A percentile compares a stretch with the other conserved stretches of the same genome.
These are phyloP conservation scores for Claviceps citrina DNA, from an alignment of 2,329 filamentous ascomycete species.

Conservation along the genomic window DNA sequence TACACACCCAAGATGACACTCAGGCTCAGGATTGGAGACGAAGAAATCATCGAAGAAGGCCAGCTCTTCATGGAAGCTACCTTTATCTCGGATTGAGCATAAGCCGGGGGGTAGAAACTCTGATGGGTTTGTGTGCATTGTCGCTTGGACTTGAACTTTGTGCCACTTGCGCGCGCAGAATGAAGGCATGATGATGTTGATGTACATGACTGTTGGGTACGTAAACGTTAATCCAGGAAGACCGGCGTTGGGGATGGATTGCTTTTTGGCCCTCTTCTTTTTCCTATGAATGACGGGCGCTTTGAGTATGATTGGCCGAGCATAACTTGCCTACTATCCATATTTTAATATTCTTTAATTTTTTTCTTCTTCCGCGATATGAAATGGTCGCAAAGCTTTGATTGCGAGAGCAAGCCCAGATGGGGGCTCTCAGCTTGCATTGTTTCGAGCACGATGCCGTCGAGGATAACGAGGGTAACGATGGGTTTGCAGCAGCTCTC, in stretches of 20 bases:
- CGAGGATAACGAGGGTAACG: no score
- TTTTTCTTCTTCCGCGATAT: neutral
- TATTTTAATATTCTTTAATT: no score
- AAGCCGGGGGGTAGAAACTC: slow-evolving; percentile 2
- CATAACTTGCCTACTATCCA: no score
- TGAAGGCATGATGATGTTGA: slow-evolving; percentile 4
- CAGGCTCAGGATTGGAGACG: slow-evolving; percentile 72
- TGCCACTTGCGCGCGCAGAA: neutral
- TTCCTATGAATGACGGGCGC: no score
- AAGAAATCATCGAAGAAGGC: slow-evolving; percentile 65
- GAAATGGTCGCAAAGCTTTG: no score
- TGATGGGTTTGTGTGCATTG: neutral
- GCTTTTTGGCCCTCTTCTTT: slow-evolving; percentile 14
- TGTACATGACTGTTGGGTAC: slow-evolving; percentile 10
- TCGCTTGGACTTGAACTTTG: neutral
- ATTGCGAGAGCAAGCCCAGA: no score
- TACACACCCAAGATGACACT: slow-evolving; percentile 57
- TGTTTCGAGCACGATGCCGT: no score
- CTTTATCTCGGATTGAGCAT: slow-evolving; percentile 62
- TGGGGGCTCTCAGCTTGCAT: no score
- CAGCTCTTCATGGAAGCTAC: slow-evolving; percentile 76
- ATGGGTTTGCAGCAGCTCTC: no score
- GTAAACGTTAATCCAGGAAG: slow-evolving; percentile 6
- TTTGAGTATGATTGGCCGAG: slow-evolving; percentile 1
- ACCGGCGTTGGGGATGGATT: slow-evolving; percentile 14